Conservation (phyloP, 345 rosid genomes). For the Moricandia arvensis region DNA sequence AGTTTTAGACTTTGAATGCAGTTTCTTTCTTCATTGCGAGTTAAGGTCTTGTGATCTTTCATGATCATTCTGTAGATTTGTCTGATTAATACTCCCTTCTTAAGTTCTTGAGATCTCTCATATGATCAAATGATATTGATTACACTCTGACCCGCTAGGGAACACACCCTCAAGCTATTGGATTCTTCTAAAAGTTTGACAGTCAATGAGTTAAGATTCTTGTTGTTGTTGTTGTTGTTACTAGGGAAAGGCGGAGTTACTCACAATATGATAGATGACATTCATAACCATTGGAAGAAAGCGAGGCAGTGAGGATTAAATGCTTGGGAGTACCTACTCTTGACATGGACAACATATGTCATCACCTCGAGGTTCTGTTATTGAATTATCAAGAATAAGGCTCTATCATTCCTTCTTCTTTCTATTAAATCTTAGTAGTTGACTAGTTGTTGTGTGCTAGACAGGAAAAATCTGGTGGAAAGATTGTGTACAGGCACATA, state of each 20-base stretch:
- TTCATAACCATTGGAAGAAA: slow-evolving; percentile 86
- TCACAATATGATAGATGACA: slow-evolving; percentile 91
- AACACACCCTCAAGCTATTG: background rate
- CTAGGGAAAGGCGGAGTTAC: slow-evolving; percentile 85
- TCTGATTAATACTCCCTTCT: background rate
- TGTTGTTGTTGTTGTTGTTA: background rate
- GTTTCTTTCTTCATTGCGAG: background rate
- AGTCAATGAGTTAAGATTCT: background rate
- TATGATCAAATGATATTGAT: background rate
- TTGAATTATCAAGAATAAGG: background rate
- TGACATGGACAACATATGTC: slow-evolving; percentile 85
- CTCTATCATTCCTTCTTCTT: slow-evolving; percentile 1
- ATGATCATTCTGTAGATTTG: background rate
- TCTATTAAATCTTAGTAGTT: background rate
- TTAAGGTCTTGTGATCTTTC: background rate
- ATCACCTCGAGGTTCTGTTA: slow-evolving; percentile 80
- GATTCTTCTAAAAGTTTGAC: background rate
- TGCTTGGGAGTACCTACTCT: slow-evolving; percentile 91
- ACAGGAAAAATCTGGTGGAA: slow-evolving; percentile 86
- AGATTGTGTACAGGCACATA: slow-evolving; percentile 58
- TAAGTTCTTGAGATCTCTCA: background rate
- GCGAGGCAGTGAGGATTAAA: slow-evolving; percentile 92
- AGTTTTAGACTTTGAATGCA: background rate
- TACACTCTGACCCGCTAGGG: background rate
- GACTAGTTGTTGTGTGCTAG: slow-evolving; percentile 35